Conservation (phyloP, 2,329 filamentous ascomycete species). For the Arachnopeziza araneosa region DNA sequence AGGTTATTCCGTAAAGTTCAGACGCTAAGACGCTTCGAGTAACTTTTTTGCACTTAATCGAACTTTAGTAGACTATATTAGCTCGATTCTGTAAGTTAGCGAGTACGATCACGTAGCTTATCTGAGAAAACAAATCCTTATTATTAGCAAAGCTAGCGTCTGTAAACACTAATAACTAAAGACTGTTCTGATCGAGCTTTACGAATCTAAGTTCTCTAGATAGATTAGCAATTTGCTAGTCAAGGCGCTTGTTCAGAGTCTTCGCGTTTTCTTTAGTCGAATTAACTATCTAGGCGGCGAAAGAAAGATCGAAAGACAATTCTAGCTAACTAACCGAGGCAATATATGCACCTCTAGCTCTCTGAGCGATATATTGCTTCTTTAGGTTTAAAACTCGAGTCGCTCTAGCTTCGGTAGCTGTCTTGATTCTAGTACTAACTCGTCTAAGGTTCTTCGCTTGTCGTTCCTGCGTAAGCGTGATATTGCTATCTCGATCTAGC, state of each 20-base stretch:
- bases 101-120: background rate
- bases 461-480: background rate
- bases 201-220: background rate
- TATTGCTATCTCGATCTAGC: background rate
- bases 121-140: background rate
- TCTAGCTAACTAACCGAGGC: slow-evolving; percentile 3
- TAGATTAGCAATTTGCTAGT: background rate
- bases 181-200: background rate
- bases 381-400: background rate
- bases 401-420: background rate
- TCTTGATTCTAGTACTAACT: background rate
- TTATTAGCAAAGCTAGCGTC: background rate
- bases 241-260: background rate
- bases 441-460: background rate
- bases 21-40: slow-evolving; percentile 3
- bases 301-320: slow-evolving; percentile 2
- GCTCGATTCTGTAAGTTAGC: background rate
- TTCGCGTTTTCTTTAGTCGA: background rate
- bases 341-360: background rate
- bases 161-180: background rate
- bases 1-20: background rate
- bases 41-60: slow-evolving; percentile 2
- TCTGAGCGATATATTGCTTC: background rate
- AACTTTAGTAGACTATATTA: background rate
- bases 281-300: background rate